phyloP scores from a whole-genome alignment of 768 basidiomycete genomes.

The Fomitopsis serialis region DNA sequence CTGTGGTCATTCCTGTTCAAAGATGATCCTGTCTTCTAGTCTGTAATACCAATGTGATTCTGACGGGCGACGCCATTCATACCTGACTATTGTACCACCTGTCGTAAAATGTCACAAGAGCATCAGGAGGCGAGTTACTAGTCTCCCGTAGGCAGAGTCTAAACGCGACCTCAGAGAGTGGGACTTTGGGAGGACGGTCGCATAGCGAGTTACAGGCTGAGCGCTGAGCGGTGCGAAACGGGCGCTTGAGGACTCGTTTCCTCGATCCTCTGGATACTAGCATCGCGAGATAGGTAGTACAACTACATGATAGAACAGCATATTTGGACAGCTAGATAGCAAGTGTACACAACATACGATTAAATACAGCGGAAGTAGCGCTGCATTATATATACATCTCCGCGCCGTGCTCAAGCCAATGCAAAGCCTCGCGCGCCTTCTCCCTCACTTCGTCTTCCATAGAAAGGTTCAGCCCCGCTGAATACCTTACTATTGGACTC shows the following conservation, averaged over 20 bases:
- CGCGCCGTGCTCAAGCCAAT: conserved; percentile 18
- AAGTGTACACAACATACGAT: background rate
- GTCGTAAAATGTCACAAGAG: too few relatives aligned
- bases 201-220: too few relatives aligned
- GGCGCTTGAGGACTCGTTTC: too few relatives aligned
- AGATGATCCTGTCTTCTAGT: background rate
- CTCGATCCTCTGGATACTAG: too few relatives aligned
- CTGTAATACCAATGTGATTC: background rate
- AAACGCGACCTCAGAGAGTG: too few relatives aligned
- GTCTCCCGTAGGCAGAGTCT: too few relatives aligned
- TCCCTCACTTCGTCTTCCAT: conserved; percentile 58
- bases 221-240: too few relatives aligned
- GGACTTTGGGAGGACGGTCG: too few relatives aligned
- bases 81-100: too few relatives aligned
- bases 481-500: conserved; percentile 24
- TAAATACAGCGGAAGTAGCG: background rate
- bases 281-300: background rate
- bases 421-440: conserved; percentile 50
- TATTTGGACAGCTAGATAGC: background rate
- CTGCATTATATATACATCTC: background rate
- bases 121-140: too few relatives aligned
- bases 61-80: too few relatives aligned
- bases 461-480: conserved; percentile 30
- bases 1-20: conserved; percentile 82
- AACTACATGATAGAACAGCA: conserved; percentile 10